Evolutionary conservation across 148 eudicot species (phyloP).

Genomic region (Nepenthes gracilis): DNA sequence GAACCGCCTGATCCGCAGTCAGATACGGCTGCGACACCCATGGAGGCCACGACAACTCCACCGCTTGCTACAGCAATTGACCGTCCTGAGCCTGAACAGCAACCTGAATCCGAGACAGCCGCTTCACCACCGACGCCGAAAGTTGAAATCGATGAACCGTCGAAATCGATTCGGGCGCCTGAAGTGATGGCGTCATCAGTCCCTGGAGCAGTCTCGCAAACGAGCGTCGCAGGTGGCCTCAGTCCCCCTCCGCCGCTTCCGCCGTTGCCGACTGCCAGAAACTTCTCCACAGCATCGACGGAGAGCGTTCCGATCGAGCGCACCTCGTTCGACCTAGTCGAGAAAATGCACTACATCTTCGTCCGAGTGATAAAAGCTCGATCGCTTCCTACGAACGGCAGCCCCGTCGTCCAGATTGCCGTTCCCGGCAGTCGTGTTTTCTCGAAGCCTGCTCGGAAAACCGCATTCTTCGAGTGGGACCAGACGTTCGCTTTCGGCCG

Average conservation of each 20-base stretch:
- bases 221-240: slow-evolving; percentile 19
- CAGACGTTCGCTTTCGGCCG: slow-evolving; percentile 77
- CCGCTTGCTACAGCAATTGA: background rate
- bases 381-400: slow-evolving; percentile 51
- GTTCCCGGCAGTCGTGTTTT: slow-evolving; percentile 41
- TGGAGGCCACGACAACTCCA: slow-evolving; percentile 11
- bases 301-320: slow-evolving; percentile 46
- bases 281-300: slow-evolving; percentile 43
- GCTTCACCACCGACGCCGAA: slow-evolving; percentile 11
- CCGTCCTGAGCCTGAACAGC: background rate
- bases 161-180: slow-evolving; percentile 3
- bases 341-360: slow-evolving; percentile 91
- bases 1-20: no score
- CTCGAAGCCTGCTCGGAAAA: slow-evolving; percentile 61
- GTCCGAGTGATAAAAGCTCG: slow-evolving; percentile 73
- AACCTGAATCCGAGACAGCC: background rate
- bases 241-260: slow-evolving; percentile 37
- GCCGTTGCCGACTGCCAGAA: slow-evolving; percentile 33
- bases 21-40: slow-evolving; percentile 9
- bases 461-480: slow-evolving; percentile 72
- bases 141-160: background rate
- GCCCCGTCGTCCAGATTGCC: slow-evolving; percentile 54
- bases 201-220: slow-evolving; percentile 32
- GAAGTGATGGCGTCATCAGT: slow-evolving; percentile 30
- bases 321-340: slow-evolving; percentile 72